These are phyloP conservation scores for Gentiana dahurica DNA, from an alignment of 257 asterid species.

Conservation along the genomic window DNA sequence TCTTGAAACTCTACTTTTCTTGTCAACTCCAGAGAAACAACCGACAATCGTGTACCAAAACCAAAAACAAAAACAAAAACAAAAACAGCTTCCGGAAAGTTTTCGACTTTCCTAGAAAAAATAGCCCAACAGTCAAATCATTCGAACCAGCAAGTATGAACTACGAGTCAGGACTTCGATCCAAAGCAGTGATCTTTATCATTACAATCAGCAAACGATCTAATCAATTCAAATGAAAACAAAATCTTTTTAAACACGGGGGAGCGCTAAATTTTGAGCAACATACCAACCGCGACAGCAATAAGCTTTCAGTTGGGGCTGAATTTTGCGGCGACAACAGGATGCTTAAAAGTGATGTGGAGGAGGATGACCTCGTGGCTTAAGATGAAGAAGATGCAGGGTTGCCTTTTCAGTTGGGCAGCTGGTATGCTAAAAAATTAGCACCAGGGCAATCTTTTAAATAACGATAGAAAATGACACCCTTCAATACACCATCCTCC, in stretches of 20 bases:
- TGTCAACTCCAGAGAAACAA: slow-evolving; percentile 65
- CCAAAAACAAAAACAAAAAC: slow-evolving; percentile 34
- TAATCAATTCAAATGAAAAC: slow-evolving; percentile 77
- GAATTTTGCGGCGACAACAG: slow-evolving; percentile 56
- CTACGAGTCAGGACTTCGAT: slow-evolving; percentile 82
- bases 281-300: slow-evolving; percentile 83
- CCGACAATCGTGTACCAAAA: slow-evolving; percentile 78
- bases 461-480: too few relatives aligned
- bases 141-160: slow-evolving; percentile 70
- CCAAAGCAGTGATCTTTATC: slow-evolving; percentile 51
- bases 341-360: slow-evolving; percentile 64
- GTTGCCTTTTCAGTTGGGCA: too few relatives aligned
- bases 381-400: slow-evolving; percentile 61
- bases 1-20: slow-evolving; percentile 37
- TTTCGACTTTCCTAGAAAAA: slow-evolving; percentile 34
- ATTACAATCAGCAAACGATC: slow-evolving; percentile 69
- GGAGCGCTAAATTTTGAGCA: slow-evolving; percentile 84
- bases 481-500: too few relatives aligned
- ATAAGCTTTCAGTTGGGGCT: slow-evolving; percentile 71
- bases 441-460: too few relatives aligned
- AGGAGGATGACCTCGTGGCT: slow-evolving; percentile 74
- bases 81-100: slow-evolving; percentile 42
- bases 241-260: slow-evolving; percentile 89
- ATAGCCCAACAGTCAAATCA: slow-evolving; percentile 71
- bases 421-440: too few relatives aligned